Base-by-base conservation (phyloP, 2,329 filamentous ascomycete genomes). In the Alternaria viburni region DNA sequence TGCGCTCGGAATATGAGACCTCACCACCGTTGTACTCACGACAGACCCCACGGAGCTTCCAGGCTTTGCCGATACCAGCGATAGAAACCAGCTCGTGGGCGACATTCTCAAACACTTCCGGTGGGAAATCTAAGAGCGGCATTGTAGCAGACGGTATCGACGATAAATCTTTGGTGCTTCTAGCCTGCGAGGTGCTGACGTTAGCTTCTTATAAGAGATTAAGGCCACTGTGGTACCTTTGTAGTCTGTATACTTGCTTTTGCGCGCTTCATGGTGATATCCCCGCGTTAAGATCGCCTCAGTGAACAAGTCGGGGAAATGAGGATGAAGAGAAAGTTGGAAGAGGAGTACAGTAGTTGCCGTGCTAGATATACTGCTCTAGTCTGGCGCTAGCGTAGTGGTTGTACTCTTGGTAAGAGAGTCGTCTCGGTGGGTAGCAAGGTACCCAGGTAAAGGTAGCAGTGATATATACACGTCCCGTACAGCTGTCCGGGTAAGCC, bases 111-210 rank as follows among this genome's bases (percentile, higher is more conserved):
- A 51, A 36, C 8, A 51, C 17, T 7, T 51, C 49, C 8, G 5
- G 8, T 0, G 28, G 26, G 3, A 51, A 4, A 8, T 51, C 8
- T 1, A 51, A 8, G 28, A 51, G 49, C 5, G 9, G 3, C 49
- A 51, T 50, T 2, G 7, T 13, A 4, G 46, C 3, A 19, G 25
- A 19, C n/a, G 4, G 6, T 9, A 19, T 10, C 3, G 6, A 1
- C 17, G 23, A 5, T 26, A 6, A 10, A 2, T 6, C 2, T 15
- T 28, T 17, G 6, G 6, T 49, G 28, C 4, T 49, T 13, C 3
- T 19, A 6, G 5, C 2, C 25, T 6, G 4, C 3, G 47, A 51
- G 12, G 8, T 32, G 1, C n/a, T 9, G 1, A 11, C 0, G 1
- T 50, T 51, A n/a, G 6, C 12, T 11, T 11, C n/a, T 13, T 3